Evolutionary conservation across 2,329 filamentous ascomycete genomes (phyloP).

Genomic region (Ophiosphaerella narmari): DNA sequence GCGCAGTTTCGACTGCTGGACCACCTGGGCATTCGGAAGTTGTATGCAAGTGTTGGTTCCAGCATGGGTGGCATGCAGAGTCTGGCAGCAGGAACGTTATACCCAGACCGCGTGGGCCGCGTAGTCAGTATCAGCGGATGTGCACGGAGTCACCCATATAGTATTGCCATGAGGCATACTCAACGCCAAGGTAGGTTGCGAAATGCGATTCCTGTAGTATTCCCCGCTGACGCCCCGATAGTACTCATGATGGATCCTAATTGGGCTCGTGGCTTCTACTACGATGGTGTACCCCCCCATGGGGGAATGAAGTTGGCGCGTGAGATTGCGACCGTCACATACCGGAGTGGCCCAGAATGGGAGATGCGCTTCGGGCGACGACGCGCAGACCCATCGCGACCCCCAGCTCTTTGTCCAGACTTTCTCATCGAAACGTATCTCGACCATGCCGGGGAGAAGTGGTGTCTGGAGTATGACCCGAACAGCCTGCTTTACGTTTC

Average conservation of each 20-base stretch:
- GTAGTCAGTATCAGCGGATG: conserved; percentile 92
- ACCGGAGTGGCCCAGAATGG: conserved; percentile 96
- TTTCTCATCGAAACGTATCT: conserved; percentile 98
- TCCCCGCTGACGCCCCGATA: conserved; percentile 20
- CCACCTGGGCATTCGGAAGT: conserved; percentile 71
- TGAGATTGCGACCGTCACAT: conserved; percentile 97
- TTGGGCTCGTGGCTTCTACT: conserved; percentile 94
- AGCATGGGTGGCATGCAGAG: conserved; percentile 99
- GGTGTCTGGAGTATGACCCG: conserved; percentile 93
- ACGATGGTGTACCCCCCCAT: conserved; percentile 81
- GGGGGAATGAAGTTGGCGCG: conserved; percentile 97
- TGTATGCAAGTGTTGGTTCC: conserved; percentile 91
- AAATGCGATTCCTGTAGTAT: not conserved
- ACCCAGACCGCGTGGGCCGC: conserved; percentile 78
- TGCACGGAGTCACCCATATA: conserved; percentile 93
- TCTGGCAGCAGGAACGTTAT: conserved; percentile 81
- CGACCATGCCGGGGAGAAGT: conserved; percentile 97
- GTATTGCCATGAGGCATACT: conserved; percentile 97
- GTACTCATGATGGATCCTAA: conserved; percentile 99
- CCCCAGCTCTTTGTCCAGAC: conserved; percentile 92
- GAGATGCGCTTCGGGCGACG: conserved; percentile 89
- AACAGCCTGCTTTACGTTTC: conserved; percentile 96
- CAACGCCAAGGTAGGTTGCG: conserved; percentile 71
- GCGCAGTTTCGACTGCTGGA: conserved; percentile 92
- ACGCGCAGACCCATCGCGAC: conserved; percentile 81